These are phyloP conservation scores for Theileria annulata DNA, from an alignment of 169 alveolate genomes.

Conservation along the genomic window DNA sequence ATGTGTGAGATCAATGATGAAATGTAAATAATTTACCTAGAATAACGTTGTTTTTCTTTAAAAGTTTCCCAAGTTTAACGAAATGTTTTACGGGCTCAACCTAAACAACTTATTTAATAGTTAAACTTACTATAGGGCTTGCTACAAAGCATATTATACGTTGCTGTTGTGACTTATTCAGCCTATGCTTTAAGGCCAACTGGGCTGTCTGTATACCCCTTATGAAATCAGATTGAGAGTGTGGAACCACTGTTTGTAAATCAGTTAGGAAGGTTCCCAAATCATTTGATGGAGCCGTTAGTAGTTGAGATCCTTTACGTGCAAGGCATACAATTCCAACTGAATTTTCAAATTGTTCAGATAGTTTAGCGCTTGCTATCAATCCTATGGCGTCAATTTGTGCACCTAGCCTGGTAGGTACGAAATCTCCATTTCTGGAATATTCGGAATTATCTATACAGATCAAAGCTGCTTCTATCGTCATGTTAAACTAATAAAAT, in stretches of 20 bases:
- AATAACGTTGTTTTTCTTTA: slow-evolving; percentile 92
- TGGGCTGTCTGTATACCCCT: slow-evolving; percentile 91
- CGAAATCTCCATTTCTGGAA: slow-evolving; percentile 93
- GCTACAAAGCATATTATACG: slow-evolving; percentile 95
- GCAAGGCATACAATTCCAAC: slow-evolving; percentile 95
- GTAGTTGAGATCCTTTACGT: slow-evolving; percentile 89
- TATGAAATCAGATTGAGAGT: slow-evolving; percentile 86
- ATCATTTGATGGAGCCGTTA: slow-evolving; percentile 92
- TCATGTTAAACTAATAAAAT: slow-evolving; percentile 77
- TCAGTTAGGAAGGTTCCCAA: slow-evolving; percentile 84
- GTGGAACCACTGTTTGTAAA: slow-evolving; percentile 79
- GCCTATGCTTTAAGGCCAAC: slow-evolving; percentile 95
- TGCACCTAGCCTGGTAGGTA: slow-evolving; percentile 89
- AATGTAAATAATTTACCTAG: slow-evolving; percentile 31
- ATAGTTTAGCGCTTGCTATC: slow-evolving; percentile 64
- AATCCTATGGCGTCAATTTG: slow-evolving; percentile 84
- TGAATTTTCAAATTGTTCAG: slow-evolving; percentile 88
- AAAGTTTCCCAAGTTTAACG: slow-evolving; percentile 86
- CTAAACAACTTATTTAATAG: background rate
- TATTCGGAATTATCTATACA: slow-evolving; percentile 96
- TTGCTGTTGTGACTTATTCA: slow-evolving; percentile 90
- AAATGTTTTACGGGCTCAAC: slow-evolving; percentile 72
- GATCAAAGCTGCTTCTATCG: slow-evolving; percentile 93
- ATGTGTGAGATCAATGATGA: background rate
- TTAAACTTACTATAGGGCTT: slow-evolving; percentile 83